These are phyloP conservation scores for Castanopsis chinensis DNA, from an alignment of 306 rosid genomes.

Conservation along the genomic window DNA sequence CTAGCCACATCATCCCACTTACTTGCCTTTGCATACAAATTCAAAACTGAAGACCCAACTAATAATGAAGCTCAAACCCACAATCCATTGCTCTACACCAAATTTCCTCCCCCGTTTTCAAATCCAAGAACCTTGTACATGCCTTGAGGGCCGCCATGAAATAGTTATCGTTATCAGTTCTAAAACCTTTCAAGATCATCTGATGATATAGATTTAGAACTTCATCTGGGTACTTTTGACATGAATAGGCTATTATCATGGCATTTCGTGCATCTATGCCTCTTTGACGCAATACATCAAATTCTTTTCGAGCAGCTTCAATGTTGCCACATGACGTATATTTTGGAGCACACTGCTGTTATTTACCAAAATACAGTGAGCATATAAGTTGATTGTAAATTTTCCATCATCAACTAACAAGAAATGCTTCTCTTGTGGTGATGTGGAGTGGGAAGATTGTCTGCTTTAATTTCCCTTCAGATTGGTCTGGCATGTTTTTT, in stretches of 20 bases:
- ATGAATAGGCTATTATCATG: slow-evolving; percentile 38
- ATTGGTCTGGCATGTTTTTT: not conserved
- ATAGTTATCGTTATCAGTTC: slow-evolving; percentile 34
- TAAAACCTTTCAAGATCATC: slow-evolving; percentile 31
- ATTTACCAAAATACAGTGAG: too few relatives aligned
- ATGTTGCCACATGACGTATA: not conserved
- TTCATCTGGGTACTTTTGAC: slow-evolving; percentile 20
- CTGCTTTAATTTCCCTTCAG: not conserved
- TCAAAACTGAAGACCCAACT: slow-evolving; percentile 42
- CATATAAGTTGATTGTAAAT: too few relatives aligned
- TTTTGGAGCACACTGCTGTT: too few relatives aligned
- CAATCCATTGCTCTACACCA: slow-evolving; percentile 33
- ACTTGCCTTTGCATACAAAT: not conserved
- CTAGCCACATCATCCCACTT: slow-evolving; percentile 18
- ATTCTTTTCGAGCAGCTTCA: slow-evolving; percentile 30
- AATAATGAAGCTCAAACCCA: slow-evolving; percentile 36
- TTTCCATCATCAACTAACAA: too few relatives aligned
- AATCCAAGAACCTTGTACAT: slow-evolving; percentile 27
- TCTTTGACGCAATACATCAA: slow-evolving; percentile 31
- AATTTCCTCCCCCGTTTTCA: slow-evolving; percentile 39
- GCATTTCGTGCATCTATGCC: slow-evolving; percentile 39
- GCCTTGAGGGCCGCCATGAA: slow-evolving; percentile 40
- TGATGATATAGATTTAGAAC: slow-evolving; percentile 24
- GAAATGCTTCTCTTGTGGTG: too few relatives aligned
- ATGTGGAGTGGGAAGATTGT: too few relatives aligned